Base-by-base conservation (phyloP, 306 rosid genomes). In the Mucuna pruriens region DNA sequence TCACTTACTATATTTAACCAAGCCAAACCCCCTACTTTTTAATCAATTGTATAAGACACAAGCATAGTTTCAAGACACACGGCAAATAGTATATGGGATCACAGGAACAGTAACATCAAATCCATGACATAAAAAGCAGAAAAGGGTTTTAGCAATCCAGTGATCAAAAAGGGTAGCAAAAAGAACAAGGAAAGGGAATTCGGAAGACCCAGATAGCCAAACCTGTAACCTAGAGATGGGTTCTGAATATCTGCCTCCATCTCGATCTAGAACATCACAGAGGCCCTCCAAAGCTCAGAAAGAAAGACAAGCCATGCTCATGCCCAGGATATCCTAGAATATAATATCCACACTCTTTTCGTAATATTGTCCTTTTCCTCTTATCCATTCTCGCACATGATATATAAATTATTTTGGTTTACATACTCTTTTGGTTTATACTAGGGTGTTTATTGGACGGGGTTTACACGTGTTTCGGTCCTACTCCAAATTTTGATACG, bases 191-290 rank as follows among this genome's bases (percentile, higher is more conserved):
- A 1, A 57, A 48, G 0, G 15, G 6, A 61, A n/a, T 9, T 15
- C 9, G 3, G 6, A 72, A 75, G 29, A 73, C 48, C 76, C 81
- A 73, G 75, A 70, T 0, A 33, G 34, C 12, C n/a, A 73, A 40
- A 88, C 94, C 97, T 90, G 92, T 71, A 25, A 4, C 72, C 44
- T 11, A 77, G 85, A 45, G 86, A 54, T 46, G 90, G 80, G 85
- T 69, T 77, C 0, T 54, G 72, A 23, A 69, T 16, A 39, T 64
- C 40, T 39, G 77, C 74, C 5, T 86, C 85, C 88, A 86, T 89
- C 82, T 85, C 64, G 60, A 69, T 63, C 83, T 62, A 60, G 55
- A 80, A 74, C 29, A 72, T 49, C 45, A 77, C 4, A 69, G 67
- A 61, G 16, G 16, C 23, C 16, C 29, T 46, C 63, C 75, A 46